Percentiles rank a stretch among this genome's conserved stretches.
These are phyloP conservation scores for Penicillium malachiteum DNA, from an alignment of 495 filamentous ascomycete genomes.

Conservation along the genomic window DNA sequence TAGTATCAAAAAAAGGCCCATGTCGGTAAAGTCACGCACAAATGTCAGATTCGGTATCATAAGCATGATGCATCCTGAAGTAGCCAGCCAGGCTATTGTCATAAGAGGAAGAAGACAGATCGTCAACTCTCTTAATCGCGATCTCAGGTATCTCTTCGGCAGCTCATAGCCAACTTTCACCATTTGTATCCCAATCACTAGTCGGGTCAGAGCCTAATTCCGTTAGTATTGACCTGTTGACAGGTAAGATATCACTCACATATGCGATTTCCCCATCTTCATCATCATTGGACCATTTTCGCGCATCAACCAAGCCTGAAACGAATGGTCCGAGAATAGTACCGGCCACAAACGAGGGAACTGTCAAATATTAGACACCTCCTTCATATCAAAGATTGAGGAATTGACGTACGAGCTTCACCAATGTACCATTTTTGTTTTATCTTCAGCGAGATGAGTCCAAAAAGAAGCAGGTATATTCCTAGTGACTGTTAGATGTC, in stretches of 20 bases:
- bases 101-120: conserved; percentile 42
- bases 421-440: conserved; percentile 57
- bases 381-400: not conserved
- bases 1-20: not conserved
- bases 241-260: conserved; percentile 17
- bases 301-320: conserved; percentile 47
- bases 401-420: conserved; percentile 50
- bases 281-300: conserved; percentile 38
- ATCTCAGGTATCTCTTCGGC: conserved; percentile 34
- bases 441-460: conserved; percentile 52
- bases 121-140: conserved; percentile 27
- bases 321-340: conserved; percentile 48
- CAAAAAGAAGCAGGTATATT: conserved; percentile 36
- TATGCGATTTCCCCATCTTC: conserved; percentile 44
- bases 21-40: conserved; percentile 17
- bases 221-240: not conserved
- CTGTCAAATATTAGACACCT: conserved; percentile 24
- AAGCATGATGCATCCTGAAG: conserved; percentile 36
- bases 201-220: conserved; percentile 41
- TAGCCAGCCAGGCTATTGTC: conserved; percentile 37
- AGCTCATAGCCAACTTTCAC: conserved; percentile 36
- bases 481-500: conserved; percentile 12
- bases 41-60: conserved; percentile 34
- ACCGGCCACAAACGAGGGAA: conserved; percentile 51
- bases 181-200: conserved; percentile 57